A percentile compares a stretch with the other conserved stretches of the same genome.
These are phyloP conservation scores for Senna siamea DNA, from an alignment of 306 rosid genomes.

Conservation along the genomic window DNA sequence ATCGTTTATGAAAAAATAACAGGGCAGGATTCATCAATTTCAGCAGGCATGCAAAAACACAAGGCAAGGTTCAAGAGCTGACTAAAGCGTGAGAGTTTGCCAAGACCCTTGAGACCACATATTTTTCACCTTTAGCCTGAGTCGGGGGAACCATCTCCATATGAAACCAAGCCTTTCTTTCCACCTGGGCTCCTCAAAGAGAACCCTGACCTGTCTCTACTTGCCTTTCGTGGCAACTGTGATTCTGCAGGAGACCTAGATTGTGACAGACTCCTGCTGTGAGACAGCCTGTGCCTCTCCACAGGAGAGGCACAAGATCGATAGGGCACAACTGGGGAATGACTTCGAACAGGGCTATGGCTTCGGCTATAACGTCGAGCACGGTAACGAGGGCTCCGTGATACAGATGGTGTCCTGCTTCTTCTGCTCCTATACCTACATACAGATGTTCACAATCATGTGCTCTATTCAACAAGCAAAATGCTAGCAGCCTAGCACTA, in stretches of 20 bases:
- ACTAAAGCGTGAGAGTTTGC: neutral
- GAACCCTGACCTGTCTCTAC: slow-evolving; percentile 57
- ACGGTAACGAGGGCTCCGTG: slow-evolving; percentile 76
- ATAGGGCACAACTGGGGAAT: slow-evolving; percentile 56
- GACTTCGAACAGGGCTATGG: slow-evolving; percentile 60
- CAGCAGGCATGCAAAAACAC: slow-evolving; percentile 20
- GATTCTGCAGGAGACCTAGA: slow-evolving; percentile 64
- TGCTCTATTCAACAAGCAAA: no score
- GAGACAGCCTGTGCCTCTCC: slow-evolving; percentile 54
- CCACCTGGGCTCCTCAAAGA: slow-evolving; percentile 57
- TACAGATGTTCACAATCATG: neutral
- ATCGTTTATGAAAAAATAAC: slow-evolving; percentile 6
- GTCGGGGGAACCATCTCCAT: slow-evolving; percentile 67
- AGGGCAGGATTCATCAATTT: neutral
- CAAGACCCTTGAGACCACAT: neutral
- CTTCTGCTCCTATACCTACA: slow-evolving; percentile 82
- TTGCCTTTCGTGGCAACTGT: slow-evolving; percentile 52
- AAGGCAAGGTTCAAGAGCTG: neutral
- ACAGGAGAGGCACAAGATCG: slow-evolving; percentile 57
- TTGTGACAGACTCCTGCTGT: slow-evolving; percentile 66
- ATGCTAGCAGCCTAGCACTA: no score
- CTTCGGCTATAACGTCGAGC: slow-evolving; percentile 65
- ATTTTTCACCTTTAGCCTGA: slow-evolving; percentile 35
- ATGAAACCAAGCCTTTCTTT: slow-evolving; percentile 83
- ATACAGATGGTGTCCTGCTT: slow-evolving; percentile 75